These are phyloP conservation scores for Aspergillus quadrilineatus DNA, from an alignment of 2,329 filamentous ascomycete species.

Conservation along the genomic window DNA sequence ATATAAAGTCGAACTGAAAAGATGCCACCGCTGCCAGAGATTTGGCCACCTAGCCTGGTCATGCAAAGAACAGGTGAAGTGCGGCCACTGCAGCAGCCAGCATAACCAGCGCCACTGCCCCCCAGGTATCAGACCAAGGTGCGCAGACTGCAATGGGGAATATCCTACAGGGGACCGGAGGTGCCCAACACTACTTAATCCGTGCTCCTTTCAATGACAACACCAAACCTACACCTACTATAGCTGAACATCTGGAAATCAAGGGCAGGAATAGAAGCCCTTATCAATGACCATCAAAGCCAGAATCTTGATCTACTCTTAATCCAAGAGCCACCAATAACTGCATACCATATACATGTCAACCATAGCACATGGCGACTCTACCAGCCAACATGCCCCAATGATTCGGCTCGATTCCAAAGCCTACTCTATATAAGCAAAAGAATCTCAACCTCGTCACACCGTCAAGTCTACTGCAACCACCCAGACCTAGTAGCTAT, in stretches of 20 bases:
- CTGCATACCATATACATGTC: slow-evolving; percentile 20
- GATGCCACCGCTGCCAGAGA: slow-evolving; percentile 22
- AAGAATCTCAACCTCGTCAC: slow-evolving; percentile 24
- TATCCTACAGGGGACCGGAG: slow-evolving; percentile 13
- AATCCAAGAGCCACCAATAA: slow-evolving; percentile 21
- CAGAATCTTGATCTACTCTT: slow-evolving; percentile 26
- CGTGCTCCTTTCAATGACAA: slow-evolving; percentile 2
- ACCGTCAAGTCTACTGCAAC: slow-evolving; percentile 24
- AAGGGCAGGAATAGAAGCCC: slow-evolving; percentile 24
- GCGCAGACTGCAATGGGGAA: slow-evolving; percentile 20
- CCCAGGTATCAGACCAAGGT: slow-evolving; percentile 16
- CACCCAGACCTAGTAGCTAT: slow-evolving; percentile 25
- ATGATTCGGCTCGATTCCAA: slow-evolving; percentile 14
- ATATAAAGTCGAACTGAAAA: slow-evolving; percentile 22
- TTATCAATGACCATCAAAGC: slow-evolving; percentile 28
- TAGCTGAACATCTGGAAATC: slow-evolving; percentile 26
- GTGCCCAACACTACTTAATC: not conserved
- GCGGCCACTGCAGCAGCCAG: slow-evolving; percentile 21
- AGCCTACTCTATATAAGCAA: slow-evolving; percentile 29
- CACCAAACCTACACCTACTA: slow-evolving; percentile 10
- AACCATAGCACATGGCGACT: slow-evolving; percentile 28
- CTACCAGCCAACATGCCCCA: slow-evolving; percentile 21
- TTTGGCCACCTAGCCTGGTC: slow-evolving; percentile 27
- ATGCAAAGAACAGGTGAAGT: slow-evolving; percentile 25
- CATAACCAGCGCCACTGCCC: slow-evolving; percentile 22